Percentiles rank a stretch among this genome's conserved stretches.
These are phyloP conservation scores for Chamaenerion angustifolium DNA, from an alignment of 345 rosid species.

Conservation along the genomic window DNA sequence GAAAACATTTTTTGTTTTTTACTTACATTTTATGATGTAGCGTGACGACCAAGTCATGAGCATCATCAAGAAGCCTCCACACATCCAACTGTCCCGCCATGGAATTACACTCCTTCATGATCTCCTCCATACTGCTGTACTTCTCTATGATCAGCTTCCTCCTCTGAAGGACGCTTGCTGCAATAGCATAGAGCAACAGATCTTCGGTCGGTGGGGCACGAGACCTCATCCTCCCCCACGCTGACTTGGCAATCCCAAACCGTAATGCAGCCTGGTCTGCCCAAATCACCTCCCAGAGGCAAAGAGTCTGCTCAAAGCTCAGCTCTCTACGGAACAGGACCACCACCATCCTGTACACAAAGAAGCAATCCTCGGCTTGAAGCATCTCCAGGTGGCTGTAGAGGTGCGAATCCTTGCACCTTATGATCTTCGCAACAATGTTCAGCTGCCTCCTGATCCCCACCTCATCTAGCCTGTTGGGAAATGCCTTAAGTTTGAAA, in stretches of 20 bases:
- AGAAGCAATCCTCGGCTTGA: slow-evolving; percentile 83
- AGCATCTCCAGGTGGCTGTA: slow-evolving; percentile 86
- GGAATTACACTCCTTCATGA: slow-evolving; percentile 83
- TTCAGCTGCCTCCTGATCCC: slow-evolving; percentile 79
- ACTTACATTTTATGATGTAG: slow-evolving; percentile 65
- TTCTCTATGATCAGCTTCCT: slow-evolving; percentile 80
- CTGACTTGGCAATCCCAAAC: slow-evolving; percentile 57
- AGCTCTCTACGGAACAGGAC: slow-evolving; percentile 80
- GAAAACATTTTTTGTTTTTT: background rate
- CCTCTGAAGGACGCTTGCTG: slow-evolving; percentile 90
- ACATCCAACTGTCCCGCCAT: slow-evolving; percentile 86
- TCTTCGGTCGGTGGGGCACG: slow-evolving; percentile 91
- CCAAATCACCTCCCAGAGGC: slow-evolving; percentile 98
- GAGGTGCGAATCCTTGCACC: slow-evolving; percentile 61
- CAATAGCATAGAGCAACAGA: slow-evolving; percentile 80
- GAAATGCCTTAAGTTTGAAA: too few species aligned
- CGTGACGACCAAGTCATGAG: slow-evolving; percentile 75
- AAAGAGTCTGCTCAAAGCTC: slow-evolving; percentile 69
- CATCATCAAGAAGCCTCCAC: slow-evolving; percentile 94
- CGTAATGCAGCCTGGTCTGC: slow-evolving; percentile 86
- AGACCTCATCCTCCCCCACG: slow-evolving; percentile 72
- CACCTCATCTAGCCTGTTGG: slow-evolving; percentile 58
- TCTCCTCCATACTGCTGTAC: slow-evolving; percentile 92
- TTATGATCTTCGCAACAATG: slow-evolving; percentile 73
- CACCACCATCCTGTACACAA: slow-evolving; percentile 93